Evolutionary conservation across 495 filamentous ascomycete species (phyloP).

Genomic region (Hypoxylon rickii): DNA sequence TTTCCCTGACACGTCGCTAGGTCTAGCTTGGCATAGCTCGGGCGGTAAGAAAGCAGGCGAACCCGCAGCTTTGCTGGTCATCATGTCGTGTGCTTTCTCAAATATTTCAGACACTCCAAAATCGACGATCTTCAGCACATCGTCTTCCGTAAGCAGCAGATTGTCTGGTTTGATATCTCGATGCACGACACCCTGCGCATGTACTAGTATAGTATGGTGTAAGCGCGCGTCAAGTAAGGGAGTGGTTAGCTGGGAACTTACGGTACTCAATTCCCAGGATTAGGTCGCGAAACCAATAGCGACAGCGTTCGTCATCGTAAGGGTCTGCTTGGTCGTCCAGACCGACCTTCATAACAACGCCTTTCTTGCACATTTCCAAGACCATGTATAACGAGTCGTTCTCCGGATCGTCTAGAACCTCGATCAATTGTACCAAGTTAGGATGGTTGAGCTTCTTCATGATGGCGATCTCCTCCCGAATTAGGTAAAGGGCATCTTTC

Average conservation of each 20-base stretch:
- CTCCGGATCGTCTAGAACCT: slow-evolving; percentile 92
- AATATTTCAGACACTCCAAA: slow-evolving; percentile 99
- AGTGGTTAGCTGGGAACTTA: slow-evolving; percentile 44
- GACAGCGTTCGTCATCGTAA: slow-evolving; percentile 80
- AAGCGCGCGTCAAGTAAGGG: slow-evolving; percentile 1
- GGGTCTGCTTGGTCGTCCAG: slow-evolving; percentile 82
- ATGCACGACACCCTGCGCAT: slow-evolving; percentile 93
- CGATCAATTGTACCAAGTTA: slow-evolving; percentile 89
- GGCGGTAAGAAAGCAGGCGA: slow-evolving; percentile 95
- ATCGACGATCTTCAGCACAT: slow-evolving; percentile 94
- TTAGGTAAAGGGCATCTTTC: slow-evolving; percentile 83
- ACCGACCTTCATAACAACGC: slow-evolving; percentile 95
- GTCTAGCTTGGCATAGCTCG: slow-evolving; percentile 85
- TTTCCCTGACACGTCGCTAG: slow-evolving; percentile 85
- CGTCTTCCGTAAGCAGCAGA: slow-evolving; percentile 83
- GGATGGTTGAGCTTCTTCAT: slow-evolving; percentile 98
- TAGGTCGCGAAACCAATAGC: slow-evolving; percentile 93
- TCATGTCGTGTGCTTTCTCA: slow-evolving; percentile 85
- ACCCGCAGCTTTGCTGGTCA: slow-evolving; percentile 90
- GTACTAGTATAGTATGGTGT: slow-evolving; percentile 55
- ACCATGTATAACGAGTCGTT: slow-evolving; percentile 99
- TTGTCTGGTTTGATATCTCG: slow-evolving; percentile 99
- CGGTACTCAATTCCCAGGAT: slow-evolving; percentile 94
- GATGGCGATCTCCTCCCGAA: slow-evolving; percentile 96
- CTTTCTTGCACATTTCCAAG: slow-evolving; percentile 98